These are phyloP conservation scores for Vigna hirtella DNA, from an alignment of 306 rosid genomes.

Conservation along the genomic window DNA sequence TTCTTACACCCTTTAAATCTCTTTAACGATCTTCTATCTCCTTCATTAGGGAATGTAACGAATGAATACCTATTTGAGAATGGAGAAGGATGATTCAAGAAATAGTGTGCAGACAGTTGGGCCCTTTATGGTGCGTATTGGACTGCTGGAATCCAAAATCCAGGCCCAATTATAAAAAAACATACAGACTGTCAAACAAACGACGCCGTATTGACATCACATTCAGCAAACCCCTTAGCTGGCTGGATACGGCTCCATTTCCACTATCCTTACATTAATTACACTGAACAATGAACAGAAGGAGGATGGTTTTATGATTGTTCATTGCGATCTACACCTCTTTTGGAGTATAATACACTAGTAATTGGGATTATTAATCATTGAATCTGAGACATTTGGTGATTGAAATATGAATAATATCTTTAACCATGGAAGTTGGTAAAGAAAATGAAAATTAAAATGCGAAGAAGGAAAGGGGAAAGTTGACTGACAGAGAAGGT, in stretches of 20 bases:
- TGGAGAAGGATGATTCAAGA: too few relatives aligned
- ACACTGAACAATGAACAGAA: too few relatives aligned
- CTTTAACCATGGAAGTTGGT: not conserved
- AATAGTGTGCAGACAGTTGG: too few relatives aligned
- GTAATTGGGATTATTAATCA: not conserved
- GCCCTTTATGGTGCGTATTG: not conserved
- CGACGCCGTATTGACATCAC: not conserved
- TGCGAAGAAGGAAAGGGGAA: not conserved
- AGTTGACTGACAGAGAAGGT: slow-evolving; percentile 69
- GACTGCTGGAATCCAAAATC: not conserved
- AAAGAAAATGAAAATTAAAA: not conserved
- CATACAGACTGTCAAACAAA: not conserved
- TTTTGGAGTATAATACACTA: too few relatives aligned
- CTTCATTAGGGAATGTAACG: too few relatives aligned
- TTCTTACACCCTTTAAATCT: too few relatives aligned
- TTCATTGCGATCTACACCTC: not conserved
- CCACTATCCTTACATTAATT: too few relatives aligned
- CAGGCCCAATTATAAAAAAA: not conserved
- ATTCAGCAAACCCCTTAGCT: too few relatives aligned
- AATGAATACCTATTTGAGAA: too few relatives aligned
- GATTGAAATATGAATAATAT: not conserved
- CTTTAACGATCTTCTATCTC: too few relatives aligned
- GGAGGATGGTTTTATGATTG: too few relatives aligned
- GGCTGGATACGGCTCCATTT: too few relatives aligned
- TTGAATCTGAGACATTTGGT: not conserved